Evolutionary conservation across 306 rosid species (phyloP), one percentile per base, ranked within the genome.

Genomic region (Sophora flavescens): DNA sequence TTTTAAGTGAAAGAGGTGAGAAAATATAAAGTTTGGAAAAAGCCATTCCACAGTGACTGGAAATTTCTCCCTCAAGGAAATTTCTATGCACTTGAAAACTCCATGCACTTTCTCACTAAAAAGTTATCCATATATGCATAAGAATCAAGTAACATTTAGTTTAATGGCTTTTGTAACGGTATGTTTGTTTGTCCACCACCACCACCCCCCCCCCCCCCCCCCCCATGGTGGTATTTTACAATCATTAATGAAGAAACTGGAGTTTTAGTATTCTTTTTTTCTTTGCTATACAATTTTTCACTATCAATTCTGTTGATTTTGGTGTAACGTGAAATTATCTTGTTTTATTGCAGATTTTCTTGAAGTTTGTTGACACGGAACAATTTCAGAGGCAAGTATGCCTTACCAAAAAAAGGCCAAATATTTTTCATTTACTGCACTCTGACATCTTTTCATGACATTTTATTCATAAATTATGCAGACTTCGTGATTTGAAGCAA

Each of bases 361-460:
- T 86, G 68, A 65, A 83, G 80, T 86, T 86, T 76, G 82, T 86
- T 53, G 89, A 86, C 73, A 80, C 89, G 0, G 82, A 86, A 32
- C 86, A 86, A 76, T 86, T 86, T 81, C 89, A 86, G 61, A 80
- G 89, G 89, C 86, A 70, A 86, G 89, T 78, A 33, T 56, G 36
- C 54, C 38, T 39, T 67, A 35, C 69, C 11, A 48, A 78, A 38
- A 52, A 6, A 54, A 51, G 36, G 47, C 70, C 68, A 14, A 62
- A 22, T 35, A 32, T 57, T 63, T 80, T 57, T 14, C 30, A 14
- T 72, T 68, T 76, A 17, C 17, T 47, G 18, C 14, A 2, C 47
- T 64, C 78, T 74, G 30, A 41, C 45, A 6, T 14, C 45, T 33
- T 35, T 61, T 33, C 14, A 6, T 56, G 3, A n/a, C 14, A 18